Evolutionary conservation across 2,329 filamentous ascomycete species (phyloP).

Genomic region (Pezicula neosporulosa): DNA sequence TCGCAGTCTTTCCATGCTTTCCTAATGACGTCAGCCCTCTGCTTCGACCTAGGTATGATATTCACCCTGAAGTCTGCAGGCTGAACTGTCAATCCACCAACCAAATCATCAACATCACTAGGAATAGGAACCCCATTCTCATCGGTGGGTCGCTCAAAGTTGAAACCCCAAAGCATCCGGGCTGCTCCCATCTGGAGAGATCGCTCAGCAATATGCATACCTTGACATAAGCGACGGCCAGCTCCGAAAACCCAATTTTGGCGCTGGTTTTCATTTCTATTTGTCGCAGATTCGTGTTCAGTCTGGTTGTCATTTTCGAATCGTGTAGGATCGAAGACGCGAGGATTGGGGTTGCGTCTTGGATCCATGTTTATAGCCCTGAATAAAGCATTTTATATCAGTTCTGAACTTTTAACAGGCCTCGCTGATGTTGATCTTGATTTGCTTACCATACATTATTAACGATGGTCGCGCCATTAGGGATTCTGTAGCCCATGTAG

Average conservation of each 20-base stretch:
- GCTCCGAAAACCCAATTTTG: conserved; percentile 54
- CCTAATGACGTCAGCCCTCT: conserved; percentile 23
- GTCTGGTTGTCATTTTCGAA: not conserved
- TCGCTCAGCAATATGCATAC: conserved; percentile 49
- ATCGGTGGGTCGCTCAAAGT: conserved; percentile 21
- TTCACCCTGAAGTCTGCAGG: conserved; percentile 30
- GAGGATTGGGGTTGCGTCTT: conserved; percentile 35
- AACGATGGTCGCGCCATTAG: conserved; percentile 40
- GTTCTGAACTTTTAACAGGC: too few relatives aligned
- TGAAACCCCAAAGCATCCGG: conserved; percentile 29
- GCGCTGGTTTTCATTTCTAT: conserved; percentile 37
- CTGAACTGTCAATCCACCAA: conserved; percentile 35
- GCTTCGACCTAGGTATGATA: conserved; percentile 28
- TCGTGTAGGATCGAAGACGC: conserved; percentile 28
- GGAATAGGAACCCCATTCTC: conserved; percentile 26
- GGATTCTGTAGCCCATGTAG: conserved; percentile 43
- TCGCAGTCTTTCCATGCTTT: conserved; percentile 19
- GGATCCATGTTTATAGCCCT: conserved; percentile 43
- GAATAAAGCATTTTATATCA: too few relatives aligned
- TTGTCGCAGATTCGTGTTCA: conserved; percentile 17
- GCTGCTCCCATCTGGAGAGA: conserved; percentile 43
- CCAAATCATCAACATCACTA: conserved; percentile 32
- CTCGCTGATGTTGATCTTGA: too few relatives aligned
- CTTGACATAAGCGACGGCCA: conserved; percentile 53
- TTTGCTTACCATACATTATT: conserved; percentile 24